Percentiles rank a stretch among this genome's conserved stretches.
Evolutionary conservation across 331 rosid species (phyloP).

Genomic region (Spiraea crenata): DNA sequence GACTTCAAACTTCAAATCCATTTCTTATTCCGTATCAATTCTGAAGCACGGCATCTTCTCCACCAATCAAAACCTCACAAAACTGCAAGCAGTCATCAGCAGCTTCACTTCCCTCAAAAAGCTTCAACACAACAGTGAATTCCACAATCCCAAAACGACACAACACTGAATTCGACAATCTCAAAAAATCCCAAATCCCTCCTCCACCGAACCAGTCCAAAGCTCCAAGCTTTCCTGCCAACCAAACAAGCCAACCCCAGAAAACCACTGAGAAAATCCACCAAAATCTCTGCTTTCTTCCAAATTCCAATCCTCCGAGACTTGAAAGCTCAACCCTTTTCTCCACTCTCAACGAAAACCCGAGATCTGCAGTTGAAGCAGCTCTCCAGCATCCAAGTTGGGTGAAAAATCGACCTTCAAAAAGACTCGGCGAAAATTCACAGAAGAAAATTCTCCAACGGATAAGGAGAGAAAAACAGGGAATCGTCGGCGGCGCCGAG

Average conservation of each 20-base stretch:
- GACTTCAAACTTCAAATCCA: conserved; percentile 14
- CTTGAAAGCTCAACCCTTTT: background rate
- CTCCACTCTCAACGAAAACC: background rate
- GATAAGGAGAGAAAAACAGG: background rate
- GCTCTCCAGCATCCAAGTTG: too few relatives aligned
- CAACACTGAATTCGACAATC: too few relatives aligned
- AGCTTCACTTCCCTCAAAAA: conserved; percentile 1
- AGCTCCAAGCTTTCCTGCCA: conserved; percentile 7
- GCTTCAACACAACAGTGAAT: background rate
- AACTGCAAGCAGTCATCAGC: background rate
- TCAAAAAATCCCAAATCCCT: conserved; percentile 19
- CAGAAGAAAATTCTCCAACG: background rate
- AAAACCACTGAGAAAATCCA: background rate
- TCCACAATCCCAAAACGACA: conserved; percentile 15
- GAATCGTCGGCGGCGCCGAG: background rate
- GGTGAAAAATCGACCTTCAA: background rate
- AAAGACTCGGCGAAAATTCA: background rate
- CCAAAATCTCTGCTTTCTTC: conserved; percentile 11
- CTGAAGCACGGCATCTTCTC: conserved; percentile 7
- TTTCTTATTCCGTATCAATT: background rate
- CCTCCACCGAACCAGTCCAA: conserved; percentile 24
- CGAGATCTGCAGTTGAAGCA: conserved; percentile 3
- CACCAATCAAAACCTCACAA: background rate
- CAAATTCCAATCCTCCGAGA: conserved; percentile 10
- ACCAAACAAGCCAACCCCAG: background rate